phyloP scores from a whole-genome alignment of 73 alveolate genomes.

The Paramecium tetraurelia region DNA sequence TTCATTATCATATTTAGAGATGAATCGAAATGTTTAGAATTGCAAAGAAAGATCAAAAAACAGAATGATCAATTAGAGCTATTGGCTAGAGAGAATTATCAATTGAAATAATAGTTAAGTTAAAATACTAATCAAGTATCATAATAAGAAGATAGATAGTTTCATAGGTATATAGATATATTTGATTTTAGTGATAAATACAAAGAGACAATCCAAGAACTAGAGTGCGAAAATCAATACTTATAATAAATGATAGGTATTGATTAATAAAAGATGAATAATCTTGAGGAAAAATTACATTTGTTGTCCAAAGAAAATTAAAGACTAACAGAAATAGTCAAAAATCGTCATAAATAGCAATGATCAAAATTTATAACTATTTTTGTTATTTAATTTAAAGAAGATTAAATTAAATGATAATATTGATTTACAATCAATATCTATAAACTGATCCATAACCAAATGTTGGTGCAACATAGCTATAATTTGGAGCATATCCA shows the following conservation, averaged over 20 bases:
- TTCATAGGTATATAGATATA: background rate
- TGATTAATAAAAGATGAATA: background rate
- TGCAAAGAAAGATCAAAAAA: background rate
- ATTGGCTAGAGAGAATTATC: background rate
- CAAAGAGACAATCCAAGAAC: conserved; percentile 2
- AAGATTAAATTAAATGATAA: background rate
- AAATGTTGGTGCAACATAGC: conserved; percentile 11
- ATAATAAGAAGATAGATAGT: background rate
- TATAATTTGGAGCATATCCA: conserved; percentile 1
- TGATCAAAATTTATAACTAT: background rate
- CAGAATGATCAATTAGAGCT: background rate
- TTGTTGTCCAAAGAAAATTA: background rate
- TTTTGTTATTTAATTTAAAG: background rate
- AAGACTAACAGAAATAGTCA: conserved; percentile 33
- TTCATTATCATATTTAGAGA: background rate
- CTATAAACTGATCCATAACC: background rate
- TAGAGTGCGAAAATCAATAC: background rate
- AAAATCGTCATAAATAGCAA: conserved; percentile 9
- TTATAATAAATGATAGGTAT: background rate
- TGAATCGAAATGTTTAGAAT: background rate
- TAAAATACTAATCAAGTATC: background rate
- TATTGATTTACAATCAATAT: background rate
- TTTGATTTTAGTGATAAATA: background rate
- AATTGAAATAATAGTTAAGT: background rate
- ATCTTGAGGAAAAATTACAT: background rate